Conservation (phyloP, 768 basidiomycete genomes). For the Russula brevipes region DNA sequence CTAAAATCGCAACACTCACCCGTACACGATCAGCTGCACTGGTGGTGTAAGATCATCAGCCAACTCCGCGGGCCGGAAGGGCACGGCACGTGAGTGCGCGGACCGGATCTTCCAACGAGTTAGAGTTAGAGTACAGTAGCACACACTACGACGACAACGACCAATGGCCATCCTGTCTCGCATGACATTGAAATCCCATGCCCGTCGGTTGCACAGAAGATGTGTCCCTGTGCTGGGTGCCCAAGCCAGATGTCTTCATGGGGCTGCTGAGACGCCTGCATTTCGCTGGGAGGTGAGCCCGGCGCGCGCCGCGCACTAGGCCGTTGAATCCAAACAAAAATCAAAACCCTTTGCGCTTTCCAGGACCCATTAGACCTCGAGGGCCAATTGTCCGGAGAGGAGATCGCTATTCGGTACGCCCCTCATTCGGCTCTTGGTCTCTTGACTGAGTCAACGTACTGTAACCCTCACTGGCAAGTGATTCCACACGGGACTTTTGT, state of each 20-base stretch:
- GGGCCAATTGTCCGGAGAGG: conserved; percentile 80
- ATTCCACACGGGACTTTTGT: conserved; percentile 74
- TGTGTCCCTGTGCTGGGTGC: not conserved
- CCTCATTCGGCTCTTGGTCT: not conserved
- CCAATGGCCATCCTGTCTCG: conserved; percentile 12
- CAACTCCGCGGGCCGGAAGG: not conserved
- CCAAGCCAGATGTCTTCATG: not conserved
- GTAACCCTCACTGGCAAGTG: conserved; percentile 44
- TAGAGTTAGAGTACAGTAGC: too few species aligned
- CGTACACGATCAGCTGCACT: not conserved
- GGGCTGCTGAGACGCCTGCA: not conserved
- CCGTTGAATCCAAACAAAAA: not conserved
- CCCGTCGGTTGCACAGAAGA: not conserved
- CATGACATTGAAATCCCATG: not conserved
- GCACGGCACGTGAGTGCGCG: not conserved
- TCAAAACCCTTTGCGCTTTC: not conserved
- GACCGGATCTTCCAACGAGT: not conserved
- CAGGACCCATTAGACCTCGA: conserved; percentile 84
- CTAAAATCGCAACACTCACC: not conserved
- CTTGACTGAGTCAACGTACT: not conserved
- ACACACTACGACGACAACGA: not conserved
- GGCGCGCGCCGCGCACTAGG: not conserved
- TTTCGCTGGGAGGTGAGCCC: conserved; percentile 32
- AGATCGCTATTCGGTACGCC: conserved; percentile 75
- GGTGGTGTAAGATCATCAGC: not conserved